phyloP scores from a whole-genome alignment of 208 protist genomes.

The Kentomonas sorsogonicus region DNA sequence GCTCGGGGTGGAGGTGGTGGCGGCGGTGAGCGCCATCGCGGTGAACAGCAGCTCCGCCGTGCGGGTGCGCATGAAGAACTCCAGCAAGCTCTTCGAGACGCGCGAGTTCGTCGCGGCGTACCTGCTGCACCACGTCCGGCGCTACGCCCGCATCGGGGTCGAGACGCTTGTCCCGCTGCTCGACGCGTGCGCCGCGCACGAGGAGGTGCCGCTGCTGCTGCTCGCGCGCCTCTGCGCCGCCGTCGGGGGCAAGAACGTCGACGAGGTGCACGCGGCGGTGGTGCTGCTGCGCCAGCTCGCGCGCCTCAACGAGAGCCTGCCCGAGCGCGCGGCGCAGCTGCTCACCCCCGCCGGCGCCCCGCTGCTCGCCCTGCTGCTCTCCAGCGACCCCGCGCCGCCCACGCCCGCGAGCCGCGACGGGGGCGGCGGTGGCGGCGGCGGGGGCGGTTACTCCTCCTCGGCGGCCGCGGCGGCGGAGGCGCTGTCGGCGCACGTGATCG shows the following conservation, averaged over 20 bases:
- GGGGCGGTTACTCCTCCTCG: not conserved
- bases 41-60: constrained; percentile 85
- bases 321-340: constrained; percentile 30
- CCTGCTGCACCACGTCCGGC: constrained; percentile 39
- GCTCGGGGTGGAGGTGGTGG: constrained; percentile 69
- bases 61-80: constrained; percentile 81
- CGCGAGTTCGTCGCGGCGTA: constrained; percentile 66
- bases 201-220: constrained; percentile 45
- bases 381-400: constrained; percentile 2
- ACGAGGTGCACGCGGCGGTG: constrained; percentile 67
- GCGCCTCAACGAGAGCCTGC: constrained; percentile 32
- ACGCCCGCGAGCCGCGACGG: constrained; percentile 3
- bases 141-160: constrained; percentile 33
- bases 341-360: constrained; percentile 19
- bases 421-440: not conserved
- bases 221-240: constrained; percentile 41
- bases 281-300: constrained; percentile 44
- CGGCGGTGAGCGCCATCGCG: constrained; percentile 75
- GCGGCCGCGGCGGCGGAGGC: constrained; percentile 10
- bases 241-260: constrained; percentile 47
- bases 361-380: constrained; percentile 46
- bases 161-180: constrained; percentile 58
- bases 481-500: constrained; percentile 41
- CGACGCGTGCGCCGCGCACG: constrained; percentile 60
- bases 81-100: constrained; percentile 66